Percentiles rank a stretch among this genome's conserved stretches.
Conservation (phyloP, 2,329 filamentous ascomycete genomes). For the Emergomyces orientalis region DNA sequence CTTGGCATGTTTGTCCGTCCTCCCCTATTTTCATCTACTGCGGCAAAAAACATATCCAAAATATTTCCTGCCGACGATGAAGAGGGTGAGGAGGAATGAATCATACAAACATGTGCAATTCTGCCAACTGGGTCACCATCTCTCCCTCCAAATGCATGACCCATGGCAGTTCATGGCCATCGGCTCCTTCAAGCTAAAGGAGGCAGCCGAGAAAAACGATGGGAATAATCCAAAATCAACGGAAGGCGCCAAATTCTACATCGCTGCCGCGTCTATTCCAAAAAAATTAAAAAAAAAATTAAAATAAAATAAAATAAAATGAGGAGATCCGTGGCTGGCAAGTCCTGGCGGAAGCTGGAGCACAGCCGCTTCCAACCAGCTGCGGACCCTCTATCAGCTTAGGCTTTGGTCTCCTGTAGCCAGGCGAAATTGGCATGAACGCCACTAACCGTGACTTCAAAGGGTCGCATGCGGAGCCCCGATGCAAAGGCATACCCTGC, state of each 20-base stretch:
- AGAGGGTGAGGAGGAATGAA: no score
- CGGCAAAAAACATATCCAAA: no score
- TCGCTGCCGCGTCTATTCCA: constrained; percentile 70
- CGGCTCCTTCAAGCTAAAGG: constrained; percentile 63
- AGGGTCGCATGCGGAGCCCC: constrained; percentile 75
- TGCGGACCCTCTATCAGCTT: constrained; percentile 85
- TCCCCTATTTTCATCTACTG: neutral
- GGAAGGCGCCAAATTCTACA: constrained; percentile 71
- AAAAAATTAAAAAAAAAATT: constrained; percentile 69
- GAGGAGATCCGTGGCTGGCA: constrained; percentile 84
- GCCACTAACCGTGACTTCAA: constrained; percentile 86
- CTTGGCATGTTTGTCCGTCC: neutral
- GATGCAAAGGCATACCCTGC: constrained; percentile 77
- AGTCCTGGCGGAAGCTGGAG: constrained; percentile 68
- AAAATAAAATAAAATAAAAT: no score
- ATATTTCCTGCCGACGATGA: no score
- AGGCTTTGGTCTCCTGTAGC: constrained; percentile 67
- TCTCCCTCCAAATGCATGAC: constrained; percentile 69
- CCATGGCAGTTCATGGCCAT: constrained; percentile 76
- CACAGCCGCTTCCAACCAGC: constrained; percentile 57
- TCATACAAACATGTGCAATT: constrained; percentile 64
- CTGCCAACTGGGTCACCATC: constrained; percentile 75
- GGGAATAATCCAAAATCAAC: constrained; percentile 62
- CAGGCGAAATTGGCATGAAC: constrained; percentile 76
- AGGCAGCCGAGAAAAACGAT: constrained; percentile 53